These are phyloP conservation scores for Paecilomyces niveus DNA, from an alignment of 2,329 filamentous ascomycete species.

Conservation along the genomic window DNA sequence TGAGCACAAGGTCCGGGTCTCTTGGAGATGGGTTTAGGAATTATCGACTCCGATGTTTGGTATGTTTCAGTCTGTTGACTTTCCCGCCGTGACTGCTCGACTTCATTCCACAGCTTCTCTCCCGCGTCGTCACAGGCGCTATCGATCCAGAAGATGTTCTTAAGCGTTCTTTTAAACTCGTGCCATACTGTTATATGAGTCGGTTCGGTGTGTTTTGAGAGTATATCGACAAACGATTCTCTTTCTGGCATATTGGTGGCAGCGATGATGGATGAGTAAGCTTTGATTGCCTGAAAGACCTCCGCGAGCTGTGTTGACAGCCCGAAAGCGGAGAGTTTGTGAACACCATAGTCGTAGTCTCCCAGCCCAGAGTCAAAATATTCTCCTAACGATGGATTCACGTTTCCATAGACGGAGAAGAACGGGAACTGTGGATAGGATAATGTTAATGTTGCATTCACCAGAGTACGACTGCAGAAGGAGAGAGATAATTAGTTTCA, in stretches of 20 bases:
- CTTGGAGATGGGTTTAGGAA: not conserved
- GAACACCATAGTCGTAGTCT: conserved; percentile 19
- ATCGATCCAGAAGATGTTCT: conserved; percentile 28
- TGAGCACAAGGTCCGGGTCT: not conserved
- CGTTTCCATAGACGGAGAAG: conserved; percentile 7
- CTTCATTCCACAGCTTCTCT: conserved; percentile 17
- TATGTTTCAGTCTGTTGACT: not conserved
- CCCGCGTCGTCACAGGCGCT: conserved; percentile 25
- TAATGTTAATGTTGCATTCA: conserved; percentile 11
- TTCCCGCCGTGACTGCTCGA: not conserved
- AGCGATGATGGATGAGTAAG: conserved; percentile 29
- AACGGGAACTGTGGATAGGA: conserved; percentile 9
- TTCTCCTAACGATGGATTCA: conserved; percentile 11
- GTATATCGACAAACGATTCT: conserved; percentile 23
- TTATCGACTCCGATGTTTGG: not conserved
- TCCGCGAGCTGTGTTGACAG: conserved; percentile 22
- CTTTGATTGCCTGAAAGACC: conserved; percentile 22
- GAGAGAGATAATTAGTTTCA: not conserved
- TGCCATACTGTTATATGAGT: conserved; percentile 18
- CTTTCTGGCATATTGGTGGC: conserved; percentile 23
- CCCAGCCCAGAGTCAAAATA: conserved; percentile 18
- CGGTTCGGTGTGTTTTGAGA: conserved; percentile 14
- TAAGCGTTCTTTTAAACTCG: conserved; percentile 16
- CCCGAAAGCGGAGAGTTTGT: conserved; percentile 11
- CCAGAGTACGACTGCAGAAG: conserved; percentile 6